Base-by-base conservation (phyloP, 2,329 filamentous ascomycete species). In the Calonectria leucothoes region DNA sequence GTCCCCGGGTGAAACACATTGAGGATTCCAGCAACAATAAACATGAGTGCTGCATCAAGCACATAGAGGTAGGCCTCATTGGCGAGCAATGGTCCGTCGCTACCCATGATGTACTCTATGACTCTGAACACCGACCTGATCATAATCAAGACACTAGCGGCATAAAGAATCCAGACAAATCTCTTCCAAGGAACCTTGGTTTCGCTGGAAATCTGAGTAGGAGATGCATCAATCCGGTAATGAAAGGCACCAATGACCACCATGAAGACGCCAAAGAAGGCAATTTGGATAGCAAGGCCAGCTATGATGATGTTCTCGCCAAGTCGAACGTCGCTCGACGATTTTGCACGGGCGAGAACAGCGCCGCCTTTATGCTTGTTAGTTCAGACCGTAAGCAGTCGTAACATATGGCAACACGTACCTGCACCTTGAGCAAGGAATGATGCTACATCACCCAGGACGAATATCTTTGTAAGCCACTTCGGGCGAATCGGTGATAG, bases 381-480 rank as follows among this genome's bases (percentile, higher is more conserved):
- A 52, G 20, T 6, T 4, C 4, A 15, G 3, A n/a, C 15, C 4
- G 27, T 31, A 15, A 6, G 4, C n/a, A 1, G 4, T 15, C 3
- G 20, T 6, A 17, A 23, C 1, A 15, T n/a, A 20, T n/a, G 31
- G 35, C 2, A 52, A 25, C 23, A 6, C 52, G 35, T 17, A 74
- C 79, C 79, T 27, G 57, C 69, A 5, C 75, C 75, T 67, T 81
- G 79, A 2, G 77, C 37, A 15, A 76, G 33, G 4, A 89, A 86
- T 4, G 84, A 86, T 0, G 88, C 48, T 0, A 89, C 78, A 68
- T 89, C 88, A 17, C 86, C 87, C 4, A 82, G 74, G 6, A 89
- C 86, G 66, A 89, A 90, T 45, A 89, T 79, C 72, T 87, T 87
- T 4, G 88, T 89, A 6, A 71, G 8, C 69, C 69, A 71, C 39